A percentile compares a stretch with the other conserved stretches of the same genome.
phyloP scores from a whole-genome alignment of 78 protist genomes.

The Dictyostelium discoideum region DNA sequence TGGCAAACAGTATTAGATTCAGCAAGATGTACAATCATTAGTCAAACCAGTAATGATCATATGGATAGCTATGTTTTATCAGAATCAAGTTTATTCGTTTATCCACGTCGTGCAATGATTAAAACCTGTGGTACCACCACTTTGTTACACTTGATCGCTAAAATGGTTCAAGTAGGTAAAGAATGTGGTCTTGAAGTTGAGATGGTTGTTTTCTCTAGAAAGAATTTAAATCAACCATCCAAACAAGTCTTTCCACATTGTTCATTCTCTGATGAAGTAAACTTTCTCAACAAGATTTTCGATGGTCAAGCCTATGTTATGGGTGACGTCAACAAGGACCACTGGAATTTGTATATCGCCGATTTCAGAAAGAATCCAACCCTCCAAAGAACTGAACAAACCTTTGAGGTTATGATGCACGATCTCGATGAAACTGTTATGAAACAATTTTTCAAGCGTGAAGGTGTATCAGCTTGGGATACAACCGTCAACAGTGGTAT shows the following conservation, averaged over 20 bases:
- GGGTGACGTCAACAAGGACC: slow-evolving; percentile 91
- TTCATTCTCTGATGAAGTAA: slow-evolving; percentile 86
- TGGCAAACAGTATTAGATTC: slow-evolving; percentile 83
- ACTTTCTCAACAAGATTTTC: slow-evolving; percentile 65
- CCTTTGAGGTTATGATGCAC: slow-evolving; percentile 91
- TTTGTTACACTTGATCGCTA: slow-evolving; percentile 85
- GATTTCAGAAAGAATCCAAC: slow-evolving; percentile 45
- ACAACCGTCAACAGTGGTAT: slow-evolving; percentile 70
- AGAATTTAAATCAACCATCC: slow-evolving; percentile 89
- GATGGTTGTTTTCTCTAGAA: slow-evolving; percentile 87
- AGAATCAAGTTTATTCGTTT: slow-evolving; percentile 93
- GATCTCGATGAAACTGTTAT: slow-evolving; percentile 87
- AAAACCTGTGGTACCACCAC: slow-evolving; percentile 97
- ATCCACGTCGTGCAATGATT: slow-evolving; percentile 76
- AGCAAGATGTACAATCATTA: slow-evolving; percentile 89
- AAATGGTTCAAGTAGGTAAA: slow-evolving; percentile 64
- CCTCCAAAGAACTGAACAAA: slow-evolving; percentile 31
- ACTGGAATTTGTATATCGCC: slow-evolving; percentile 92
- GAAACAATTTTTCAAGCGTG: slow-evolving; percentile 81
- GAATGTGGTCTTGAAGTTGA: slow-evolving; percentile 53
- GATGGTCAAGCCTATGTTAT: slow-evolving; percentile 86
- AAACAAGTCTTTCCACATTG: slow-evolving; percentile 90
- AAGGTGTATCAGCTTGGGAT: slow-evolving; percentile 70
- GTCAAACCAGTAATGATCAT: slow-evolving; percentile 67
- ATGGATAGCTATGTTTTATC: slow-evolving; percentile 90